Base-by-base conservation (phyloP, 106 monocot genomes). In the Allium sativum region DNA sequence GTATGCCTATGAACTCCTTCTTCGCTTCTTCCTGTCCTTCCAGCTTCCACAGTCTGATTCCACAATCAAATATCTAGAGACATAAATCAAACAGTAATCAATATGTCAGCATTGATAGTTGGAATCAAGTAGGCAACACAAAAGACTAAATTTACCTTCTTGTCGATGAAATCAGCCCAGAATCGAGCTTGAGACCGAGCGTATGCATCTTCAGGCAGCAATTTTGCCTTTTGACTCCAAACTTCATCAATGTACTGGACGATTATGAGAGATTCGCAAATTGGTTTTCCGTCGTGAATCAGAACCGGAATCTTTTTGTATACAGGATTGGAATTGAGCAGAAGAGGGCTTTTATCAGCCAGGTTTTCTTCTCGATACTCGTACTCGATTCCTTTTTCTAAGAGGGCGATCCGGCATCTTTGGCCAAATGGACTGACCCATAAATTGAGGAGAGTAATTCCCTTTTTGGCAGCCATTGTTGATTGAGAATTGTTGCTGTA, bases 251-350 rank as follows among this genome's bases (percentile, higher is more conserved):
- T 67, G 69, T 78, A 82, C 58, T 78, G 52, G 20, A 82, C 48
- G 52, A 78, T 82, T 57, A 76, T 51, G 41, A 79, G 75, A 16
- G 82, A 87, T 48, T 79, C 82, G 48, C 69, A 70, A 40, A 87
- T n/a, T 43, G 86, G 72, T 21, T 65, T 74, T 44, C 79, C 79
- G 18, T 52, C 55, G 59, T 79, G 78, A 63, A 86, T 9, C 54
- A 86, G 72, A 4, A 78, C 81, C 11, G 78, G 85, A 46, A 85
- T 66, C 78, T 85, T 77, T 74, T 81, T 81, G 66, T 85, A 57
- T 53, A 85, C 40, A 9, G 85, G 85, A 61, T 87, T 87, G 18
- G 73, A 70, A 7, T 69, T 56, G 10, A 87, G 68, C 12, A 87
- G 73, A 10, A 79, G 58, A 41, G 46, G 42, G 70, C 82, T 82